Percentiles rank a stretch among this genome's conserved stretches.
phyloP scores from a whole-genome alignment of 2,329 filamentous ascomycete species.

The Aspergillus hiratsukae region DNA sequence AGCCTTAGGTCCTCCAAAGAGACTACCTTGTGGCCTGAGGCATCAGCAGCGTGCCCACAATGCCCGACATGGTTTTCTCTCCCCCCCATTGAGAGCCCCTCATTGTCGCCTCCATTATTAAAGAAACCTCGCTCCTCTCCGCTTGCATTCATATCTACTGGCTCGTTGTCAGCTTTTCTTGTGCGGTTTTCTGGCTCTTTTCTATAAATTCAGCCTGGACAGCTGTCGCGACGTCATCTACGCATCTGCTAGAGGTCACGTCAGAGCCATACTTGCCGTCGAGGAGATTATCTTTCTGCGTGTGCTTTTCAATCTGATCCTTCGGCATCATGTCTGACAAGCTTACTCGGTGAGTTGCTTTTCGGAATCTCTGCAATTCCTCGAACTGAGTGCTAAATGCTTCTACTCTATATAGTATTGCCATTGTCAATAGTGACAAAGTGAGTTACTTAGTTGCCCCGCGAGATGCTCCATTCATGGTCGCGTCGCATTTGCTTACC shows the following conservation, averaged over 20 bases:
- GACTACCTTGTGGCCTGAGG: conserved; percentile 14
- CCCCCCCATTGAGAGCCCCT: conserved; percentile 15
- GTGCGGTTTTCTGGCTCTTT: conserved; percentile 14
- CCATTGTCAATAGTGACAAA: conserved; percentile 98
- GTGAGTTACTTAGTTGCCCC: conserved; percentile 47
- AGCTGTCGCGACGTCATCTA: conserved; percentile 12
- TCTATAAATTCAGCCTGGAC: conserved; percentile 7
- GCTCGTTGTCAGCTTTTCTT: conserved; percentile 3
- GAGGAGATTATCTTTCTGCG: not conserved
- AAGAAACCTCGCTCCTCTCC: conserved; percentile 8
- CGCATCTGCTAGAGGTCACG: conserved; percentile 3
- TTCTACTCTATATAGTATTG: conserved; percentile 62
- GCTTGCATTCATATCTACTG: conserved; percentile 7
- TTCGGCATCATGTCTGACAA: conserved; percentile 74
- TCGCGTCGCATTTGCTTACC: conserved; percentile 36
- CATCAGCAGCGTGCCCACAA: conserved; percentile 18
- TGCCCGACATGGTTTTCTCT: conserved; percentile 22
- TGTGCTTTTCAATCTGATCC: conserved; percentile 13
- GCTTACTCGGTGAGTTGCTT: conserved; percentile 72
- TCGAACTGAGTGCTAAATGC: conserved; percentile 10
- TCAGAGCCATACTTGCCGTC: conserved; percentile 3
- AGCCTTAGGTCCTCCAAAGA: not conserved
- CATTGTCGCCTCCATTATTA: conserved; percentile 16
- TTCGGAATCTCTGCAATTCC: not conserved
- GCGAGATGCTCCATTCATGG: conserved; percentile 38